These are phyloP conservation scores for Venturia asperata DNA, from an alignment of 2,329 filamentous ascomycete species.

Conservation along the genomic window DNA sequence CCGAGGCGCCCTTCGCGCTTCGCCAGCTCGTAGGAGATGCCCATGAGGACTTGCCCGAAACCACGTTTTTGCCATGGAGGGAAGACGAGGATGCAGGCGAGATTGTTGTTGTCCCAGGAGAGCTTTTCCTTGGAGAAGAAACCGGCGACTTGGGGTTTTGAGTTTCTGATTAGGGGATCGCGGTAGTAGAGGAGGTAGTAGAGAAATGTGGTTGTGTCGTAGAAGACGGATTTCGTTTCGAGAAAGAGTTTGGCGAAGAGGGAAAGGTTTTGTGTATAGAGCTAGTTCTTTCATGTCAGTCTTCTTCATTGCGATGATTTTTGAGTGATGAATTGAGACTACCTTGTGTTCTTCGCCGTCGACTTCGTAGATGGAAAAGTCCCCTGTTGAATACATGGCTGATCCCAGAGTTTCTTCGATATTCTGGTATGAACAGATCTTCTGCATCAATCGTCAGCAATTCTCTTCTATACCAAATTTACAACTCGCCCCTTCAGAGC, in stretches of 20 bases:
- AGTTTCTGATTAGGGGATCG: slow-evolving; percentile 34
- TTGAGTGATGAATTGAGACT: neutral
- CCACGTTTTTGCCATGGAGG: slow-evolving; percentile 92
- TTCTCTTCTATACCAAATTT: neutral
- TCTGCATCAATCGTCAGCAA: slow-evolving; percentile 27
- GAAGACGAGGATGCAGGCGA: slow-evolving; percentile 93
- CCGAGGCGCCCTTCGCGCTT: slow-evolving; percentile 75
- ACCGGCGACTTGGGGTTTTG: slow-evolving; percentile 60
- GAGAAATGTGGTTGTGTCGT: slow-evolving; percentile 88
- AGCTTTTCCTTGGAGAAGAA: slow-evolving; percentile 99
- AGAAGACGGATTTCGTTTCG: slow-evolving; percentile 97
- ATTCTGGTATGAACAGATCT: slow-evolving; percentile 37
- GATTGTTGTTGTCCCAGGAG: slow-evolving; percentile 97
- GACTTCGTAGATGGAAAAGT: slow-evolving; percentile 85
- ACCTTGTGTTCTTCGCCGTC: slow-evolving; percentile 76
- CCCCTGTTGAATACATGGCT: slow-evolving; percentile 69
- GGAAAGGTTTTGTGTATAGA: slow-evolving; percentile 92
- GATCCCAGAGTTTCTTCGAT: slow-evolving; percentile 53
- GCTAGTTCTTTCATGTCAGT: slow-evolving; percentile 26
- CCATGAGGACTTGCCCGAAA: slow-evolving; percentile 82
- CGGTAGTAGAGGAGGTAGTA: slow-evolving; percentile 87
- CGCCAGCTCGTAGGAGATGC: slow-evolving; percentile 86
- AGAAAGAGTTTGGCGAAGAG: slow-evolving; percentile 96
- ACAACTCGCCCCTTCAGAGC: too few species aligned
- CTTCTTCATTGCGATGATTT: neutral